Evolutionary conservation across 805 yeast species (phyloP), one percentile per base, ranked within the genome.

Genomic region (Zygotorulaspora chibaensis): DNA sequence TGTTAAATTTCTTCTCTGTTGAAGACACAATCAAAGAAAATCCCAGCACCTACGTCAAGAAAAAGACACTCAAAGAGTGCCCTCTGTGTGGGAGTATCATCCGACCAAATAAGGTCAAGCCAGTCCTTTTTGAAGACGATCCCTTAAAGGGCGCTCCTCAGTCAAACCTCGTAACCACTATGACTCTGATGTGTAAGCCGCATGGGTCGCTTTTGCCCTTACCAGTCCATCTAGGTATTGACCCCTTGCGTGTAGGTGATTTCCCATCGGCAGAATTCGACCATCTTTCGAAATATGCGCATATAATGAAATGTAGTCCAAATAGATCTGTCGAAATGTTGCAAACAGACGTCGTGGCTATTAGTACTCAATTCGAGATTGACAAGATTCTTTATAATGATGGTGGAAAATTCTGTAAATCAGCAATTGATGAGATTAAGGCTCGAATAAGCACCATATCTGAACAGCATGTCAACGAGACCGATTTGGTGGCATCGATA

Each of bases 31-130:
- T 66, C 6, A 62, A 66, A 4, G 63, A 59, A 20, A 61, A 62
- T 37, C 59, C 66, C 6, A 64, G 57, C 31, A 58, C 55, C 2
- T 56, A 56, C 37, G 52, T 43, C 2, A 65, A 67, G 38, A 70
- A 70, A 54, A 56, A 76, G 67, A 79, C 75, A 57, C 73, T 75
- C 46, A 80, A 79, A 42, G 87, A 80, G 37, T 90, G 97, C 62
- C 97, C 97, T 0, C 65, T 90, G 20, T 90, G 97, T 65, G 72
- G 81, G 3, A 79, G 80, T 38, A 65, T 68, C 34, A 71, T 84
- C 9, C 70, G 73, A 43, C 74, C 74, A 17, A 73, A 75, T 20
- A 81, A 79, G 42, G 70, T 83, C 8, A 75, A 82, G 45, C 89
- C 95, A 0, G 96, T 86, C 0, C 57, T 77, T 38, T 71, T 75